Base-by-base conservation (phyloP, 768 basidiomycete species). In the Punctularia strigosozonata region DNA sequence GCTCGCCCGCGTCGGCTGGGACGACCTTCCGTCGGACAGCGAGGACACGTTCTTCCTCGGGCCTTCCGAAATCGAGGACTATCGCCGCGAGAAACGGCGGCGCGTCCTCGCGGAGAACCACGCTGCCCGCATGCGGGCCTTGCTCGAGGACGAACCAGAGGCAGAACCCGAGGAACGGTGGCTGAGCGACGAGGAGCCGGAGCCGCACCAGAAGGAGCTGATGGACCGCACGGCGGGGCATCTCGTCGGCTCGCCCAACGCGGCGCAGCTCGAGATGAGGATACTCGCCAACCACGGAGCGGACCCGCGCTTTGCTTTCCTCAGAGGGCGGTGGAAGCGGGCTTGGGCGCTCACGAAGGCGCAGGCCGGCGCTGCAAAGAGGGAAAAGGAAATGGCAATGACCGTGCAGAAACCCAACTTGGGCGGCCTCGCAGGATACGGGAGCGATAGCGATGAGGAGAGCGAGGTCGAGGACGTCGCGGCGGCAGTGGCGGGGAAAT, bases 1-100 rank as follows among this genome's bases (percentile, higher is more conserved):
- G 53, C 18, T 74, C 77, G 0, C 71, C 75, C 2, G 59, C 66
- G 10, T 19, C 3, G 84, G 82, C 6, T 91, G 87, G 87, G 80
- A 80, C 1, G 81, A 88, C 54, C 68, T 91, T 2, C 80, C 87
- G 4, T 89, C 88, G 0, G 88, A 91, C 50, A 54, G 75, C 4
- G 89, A 91, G 60, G 88, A 92, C 47, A 80, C 73, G 0, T 92
- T 89, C 58, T 85, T 84, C 60, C 69, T 91, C 44, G 66, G 75
- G 1, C 70, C 70, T 0, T 64, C 67, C 5, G 88, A 90, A 46
- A 59, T 66, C 2, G 75, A 77, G 12, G 80, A 80, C 43, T 77
- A 77, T 43, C 66, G 64, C 25, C 68, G 75, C 18, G 73, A 77
- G 26, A 87, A 89, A 55, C 75, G 80, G 28, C 64, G 80, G 19